These are phyloP conservation scores for Rhizopogon vinicolor DNA, from an alignment of 768 basidiomycete genomes.

Conservation along the genomic window DNA sequence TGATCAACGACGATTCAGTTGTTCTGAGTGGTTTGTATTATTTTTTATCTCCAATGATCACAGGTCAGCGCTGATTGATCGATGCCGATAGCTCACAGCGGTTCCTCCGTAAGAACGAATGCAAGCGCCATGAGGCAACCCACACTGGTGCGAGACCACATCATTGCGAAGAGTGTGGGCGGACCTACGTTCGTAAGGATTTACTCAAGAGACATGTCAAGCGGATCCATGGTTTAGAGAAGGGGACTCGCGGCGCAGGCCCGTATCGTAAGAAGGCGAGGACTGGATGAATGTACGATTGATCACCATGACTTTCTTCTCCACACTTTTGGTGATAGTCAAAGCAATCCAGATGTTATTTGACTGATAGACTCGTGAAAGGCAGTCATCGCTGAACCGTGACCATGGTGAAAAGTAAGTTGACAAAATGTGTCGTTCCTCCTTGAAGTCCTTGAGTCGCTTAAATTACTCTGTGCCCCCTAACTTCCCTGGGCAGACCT, in stretches of 20 bases:
- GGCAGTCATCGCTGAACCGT: too few species aligned
- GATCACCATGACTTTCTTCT: background rate
- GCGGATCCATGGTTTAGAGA: constrained; percentile 44
- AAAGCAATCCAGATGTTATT: background rate
- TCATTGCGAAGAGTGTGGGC: constrained; percentile 51
- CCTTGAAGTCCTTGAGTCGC: too few species aligned
- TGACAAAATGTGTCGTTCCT: too few species aligned
- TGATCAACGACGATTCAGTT: constrained; percentile 62
- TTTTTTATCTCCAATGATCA: background rate
- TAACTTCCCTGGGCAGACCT: too few species aligned
- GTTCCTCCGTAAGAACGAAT: constrained; percentile 74
- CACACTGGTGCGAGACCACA: constrained; percentile 59
- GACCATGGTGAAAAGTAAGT: too few species aligned
- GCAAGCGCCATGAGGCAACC: constrained; percentile 68
- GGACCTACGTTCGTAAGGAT: constrained; percentile 63
- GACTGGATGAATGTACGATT: background rate
- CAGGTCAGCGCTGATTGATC: constrained; percentile 7
- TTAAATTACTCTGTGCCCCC: too few species aligned
- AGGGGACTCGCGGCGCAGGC: constrained; percentile 25
- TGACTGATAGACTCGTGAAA: background rate
- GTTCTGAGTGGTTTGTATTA: constrained; percentile 54
- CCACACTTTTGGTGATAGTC: background rate
- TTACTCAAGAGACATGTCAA: constrained; percentile 62
- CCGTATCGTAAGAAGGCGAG: background rate
- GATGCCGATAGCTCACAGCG: constrained; percentile 42